Percentiles rank a stretch among this genome's conserved stretches.
Evolutionary conservation across 2,329 filamentous ascomycete genomes (phyloP).

Genomic region (Xylariaceae sp.): DNA sequence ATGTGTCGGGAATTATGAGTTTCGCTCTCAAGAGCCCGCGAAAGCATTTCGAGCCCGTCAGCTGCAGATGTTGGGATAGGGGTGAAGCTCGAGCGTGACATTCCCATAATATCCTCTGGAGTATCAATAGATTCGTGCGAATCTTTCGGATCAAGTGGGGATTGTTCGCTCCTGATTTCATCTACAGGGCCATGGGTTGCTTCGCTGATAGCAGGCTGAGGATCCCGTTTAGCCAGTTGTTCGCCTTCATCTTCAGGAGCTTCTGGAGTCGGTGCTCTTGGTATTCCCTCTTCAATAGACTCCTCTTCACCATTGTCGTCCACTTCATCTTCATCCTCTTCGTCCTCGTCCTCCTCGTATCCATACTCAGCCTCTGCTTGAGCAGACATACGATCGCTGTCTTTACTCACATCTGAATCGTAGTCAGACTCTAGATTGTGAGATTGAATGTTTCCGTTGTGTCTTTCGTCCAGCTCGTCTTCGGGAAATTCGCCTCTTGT

Average conservation of each 20-base stretch:
- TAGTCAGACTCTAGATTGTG: too few species aligned
- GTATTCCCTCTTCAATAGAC: slow-evolving; percentile 13
- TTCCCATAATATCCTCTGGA: background rate
- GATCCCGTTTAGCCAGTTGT: slow-evolving; percentile 1
- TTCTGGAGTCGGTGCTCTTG: background rate
- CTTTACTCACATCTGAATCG: too few species aligned
- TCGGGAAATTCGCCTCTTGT: background rate
- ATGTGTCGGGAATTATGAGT: slow-evolving; percentile 8
- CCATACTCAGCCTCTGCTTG: background rate
- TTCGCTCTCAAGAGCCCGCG: slow-evolving; percentile 22
- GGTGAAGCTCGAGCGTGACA: too few species aligned
- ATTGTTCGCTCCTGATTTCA: too few species aligned
- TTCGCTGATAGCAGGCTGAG: background rate
- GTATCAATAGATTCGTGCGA: too few species aligned
- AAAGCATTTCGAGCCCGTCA: slow-evolving; percentile 29
- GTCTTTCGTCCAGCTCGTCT: background rate
- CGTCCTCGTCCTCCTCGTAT: slow-evolving; percentile 12
- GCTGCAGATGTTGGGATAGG: slow-evolving; percentile 20
- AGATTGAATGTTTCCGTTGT: slow-evolving; percentile 5
- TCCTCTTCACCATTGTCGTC: slow-evolving; percentile 18
- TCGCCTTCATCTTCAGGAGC: slow-evolving; percentile 10
- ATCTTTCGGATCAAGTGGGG: too few species aligned
- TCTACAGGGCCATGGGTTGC: background rate
- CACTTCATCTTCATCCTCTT: slow-evolving; percentile 14
- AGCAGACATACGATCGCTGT: background rate